A percentile compares a stretch with the other conserved stretches of the same genome.
Evolutionary conservation across 306 rosid species (phyloP).

Genomic region (Citrullus amarus): DNA sequence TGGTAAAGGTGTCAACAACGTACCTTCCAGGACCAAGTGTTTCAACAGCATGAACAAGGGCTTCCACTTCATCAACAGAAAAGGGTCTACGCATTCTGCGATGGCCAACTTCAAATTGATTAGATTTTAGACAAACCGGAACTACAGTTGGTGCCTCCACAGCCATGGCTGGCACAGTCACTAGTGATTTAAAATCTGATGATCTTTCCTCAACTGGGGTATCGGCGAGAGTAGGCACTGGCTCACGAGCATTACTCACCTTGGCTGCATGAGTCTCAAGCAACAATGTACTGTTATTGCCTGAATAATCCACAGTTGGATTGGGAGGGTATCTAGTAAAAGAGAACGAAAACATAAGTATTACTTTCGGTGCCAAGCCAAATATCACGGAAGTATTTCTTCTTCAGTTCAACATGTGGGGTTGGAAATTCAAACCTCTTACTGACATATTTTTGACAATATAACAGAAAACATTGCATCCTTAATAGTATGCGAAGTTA

Average conservation of each 20-base stretch:
- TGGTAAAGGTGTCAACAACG: background rate
- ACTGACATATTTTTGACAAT: too few relatives aligned
- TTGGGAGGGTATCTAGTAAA: background rate
- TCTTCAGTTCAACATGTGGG: too few relatives aligned
- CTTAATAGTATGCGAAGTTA: background rate
- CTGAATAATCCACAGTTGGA: background rate
- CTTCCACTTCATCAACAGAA: conserved; percentile 86
- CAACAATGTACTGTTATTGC: background rate
- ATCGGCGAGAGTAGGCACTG: conserved; percentile 24
- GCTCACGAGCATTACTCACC: background rate
- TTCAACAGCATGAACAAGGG: conserved; percentile 85
- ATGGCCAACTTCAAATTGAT: conserved; percentile 44
- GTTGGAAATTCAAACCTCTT: too few relatives aligned
- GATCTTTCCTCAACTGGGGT: conserved; percentile 24
- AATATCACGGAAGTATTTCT: background rate
- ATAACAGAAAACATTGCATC: background rate
- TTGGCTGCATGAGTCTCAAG: background rate
- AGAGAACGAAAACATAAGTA: background rate
- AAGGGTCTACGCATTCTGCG: conserved; percentile 88
- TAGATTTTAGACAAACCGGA: conserved; percentile 39
- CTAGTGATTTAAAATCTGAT: conserved; percentile 41
- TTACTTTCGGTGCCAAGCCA: background rate
- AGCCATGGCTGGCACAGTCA: conserved; percentile 43
- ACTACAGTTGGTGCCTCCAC: conserved; percentile 36
- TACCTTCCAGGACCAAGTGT: conserved; percentile 91